These are phyloP conservation scores for Agapanthus africanus DNA, from an alignment of 106 monocot genomes.

Conservation along the genomic window DNA sequence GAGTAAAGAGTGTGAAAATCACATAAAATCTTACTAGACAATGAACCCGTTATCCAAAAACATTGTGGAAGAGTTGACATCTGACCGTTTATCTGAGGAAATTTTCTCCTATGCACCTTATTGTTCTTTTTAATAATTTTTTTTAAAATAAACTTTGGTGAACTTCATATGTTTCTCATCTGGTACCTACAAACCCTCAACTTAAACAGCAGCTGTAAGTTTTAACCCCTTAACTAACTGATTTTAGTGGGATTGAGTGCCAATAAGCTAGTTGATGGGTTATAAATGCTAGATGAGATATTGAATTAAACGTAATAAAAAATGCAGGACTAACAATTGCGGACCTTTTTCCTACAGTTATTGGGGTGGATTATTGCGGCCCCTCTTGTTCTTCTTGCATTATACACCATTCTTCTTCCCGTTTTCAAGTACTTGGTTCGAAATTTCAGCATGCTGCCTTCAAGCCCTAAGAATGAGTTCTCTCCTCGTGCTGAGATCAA, in stretches of 20 bases:
- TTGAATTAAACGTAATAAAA: too few relatives aligned
- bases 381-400: constrained; percentile 48
- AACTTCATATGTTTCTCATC: too few relatives aligned
- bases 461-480: constrained; percentile 34
- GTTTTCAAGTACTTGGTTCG: constrained; percentile 56
- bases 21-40: too few relatives aligned
- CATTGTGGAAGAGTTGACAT: too few relatives aligned
- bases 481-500: constrained; percentile 24
- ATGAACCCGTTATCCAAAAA: too few relatives aligned
- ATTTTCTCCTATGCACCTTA: too few relatives aligned
- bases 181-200: too few relatives aligned
- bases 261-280: background rate
- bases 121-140: background rate
- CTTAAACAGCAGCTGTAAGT: too few relatives aligned
- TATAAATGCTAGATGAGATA: too few relatives aligned
- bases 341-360: constrained; percentile 34
- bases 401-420: constrained; percentile 48
- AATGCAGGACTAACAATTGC: background rate
- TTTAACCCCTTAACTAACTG: too few relatives aligned
- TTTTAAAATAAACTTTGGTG: background rate
- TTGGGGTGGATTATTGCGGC: constrained; percentile 76
- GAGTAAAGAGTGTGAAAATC: too few relatives aligned
- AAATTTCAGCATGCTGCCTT: constrained; percentile 34
- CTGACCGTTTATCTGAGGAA: too few relatives aligned
- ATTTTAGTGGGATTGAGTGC: background rate